These are phyloP conservation scores for Candida koratica DNA, from an alignment of 805 yeast genomes.

Conservation along the genomic window DNA sequence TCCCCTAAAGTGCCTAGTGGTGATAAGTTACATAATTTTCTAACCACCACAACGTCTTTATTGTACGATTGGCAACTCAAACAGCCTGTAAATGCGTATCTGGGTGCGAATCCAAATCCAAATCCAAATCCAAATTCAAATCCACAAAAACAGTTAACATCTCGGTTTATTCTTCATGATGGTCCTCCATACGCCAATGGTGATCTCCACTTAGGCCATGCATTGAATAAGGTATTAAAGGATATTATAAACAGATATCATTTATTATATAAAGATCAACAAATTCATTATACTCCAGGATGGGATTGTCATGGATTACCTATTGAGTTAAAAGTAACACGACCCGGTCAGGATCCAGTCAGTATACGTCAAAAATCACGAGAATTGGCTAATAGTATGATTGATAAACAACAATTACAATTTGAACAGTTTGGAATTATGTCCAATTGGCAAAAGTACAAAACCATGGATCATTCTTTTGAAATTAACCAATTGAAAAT, in stretches of 20 bases:
- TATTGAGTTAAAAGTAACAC: constrained; percentile 77
- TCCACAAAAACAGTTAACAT: neutral
- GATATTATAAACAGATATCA: constrained; percentile 79
- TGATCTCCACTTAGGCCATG: constrained; percentile 86
- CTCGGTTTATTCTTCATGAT: constrained; percentile 72
- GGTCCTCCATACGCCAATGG: constrained; percentile 99
- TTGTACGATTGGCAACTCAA: constrained; percentile 61
- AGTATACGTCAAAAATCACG: constrained; percentile 66
- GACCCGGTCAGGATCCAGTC: constrained; percentile 24
- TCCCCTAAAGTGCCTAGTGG: constrained; percentile 51
- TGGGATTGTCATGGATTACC: constrained; percentile 99
- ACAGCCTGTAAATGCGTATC: constrained; percentile 1
- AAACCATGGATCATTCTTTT: constrained; percentile 66
- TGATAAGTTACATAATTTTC: constrained; percentile 29
- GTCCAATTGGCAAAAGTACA: constrained; percentile 76
- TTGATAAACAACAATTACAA: constrained; percentile 56
- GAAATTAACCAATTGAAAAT: constrained; percentile 73
- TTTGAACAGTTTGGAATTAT: constrained; percentile 73
- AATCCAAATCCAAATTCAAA: neutral
- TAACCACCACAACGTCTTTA: constrained; percentile 52
- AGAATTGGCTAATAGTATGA: constrained; percentile 64
- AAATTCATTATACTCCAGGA: constrained; percentile 78
- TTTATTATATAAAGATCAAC: constrained; percentile 52
- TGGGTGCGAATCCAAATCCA: neutral
- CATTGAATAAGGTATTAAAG: constrained; percentile 82